Conservation (phyloP, 345 rosid genomes). For the Syzygium jambos region DNA sequence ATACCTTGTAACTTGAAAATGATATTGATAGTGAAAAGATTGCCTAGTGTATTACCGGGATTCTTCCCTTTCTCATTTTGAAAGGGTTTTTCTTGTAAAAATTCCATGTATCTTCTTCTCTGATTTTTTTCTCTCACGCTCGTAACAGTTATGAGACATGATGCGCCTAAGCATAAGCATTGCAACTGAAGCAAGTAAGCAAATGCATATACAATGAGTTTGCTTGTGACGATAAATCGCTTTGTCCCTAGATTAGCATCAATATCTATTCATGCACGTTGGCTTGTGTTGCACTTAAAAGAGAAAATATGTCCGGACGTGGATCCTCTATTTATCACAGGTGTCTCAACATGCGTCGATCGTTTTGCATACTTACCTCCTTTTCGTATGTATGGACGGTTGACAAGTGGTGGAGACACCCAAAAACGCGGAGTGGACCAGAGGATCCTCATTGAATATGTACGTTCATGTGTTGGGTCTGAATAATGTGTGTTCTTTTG, state of each 20-base stretch:
- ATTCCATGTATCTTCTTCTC: too few species aligned
- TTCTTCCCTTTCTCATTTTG: background rate
- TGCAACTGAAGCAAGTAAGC: background rate
- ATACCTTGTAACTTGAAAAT: too few species aligned
- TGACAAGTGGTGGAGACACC: background rate
- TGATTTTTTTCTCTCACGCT: background rate
- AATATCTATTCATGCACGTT: background rate
- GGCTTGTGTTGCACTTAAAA: background rate
- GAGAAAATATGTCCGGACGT: background rate
- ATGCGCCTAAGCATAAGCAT: background rate
- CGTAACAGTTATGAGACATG: background rate
- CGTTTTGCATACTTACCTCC: background rate
- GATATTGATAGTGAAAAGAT: background rate
- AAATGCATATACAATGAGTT: background rate
- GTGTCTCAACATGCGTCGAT: background rate
- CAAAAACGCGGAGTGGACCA: background rate
- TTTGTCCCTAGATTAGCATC: background rate
- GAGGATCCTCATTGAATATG: background rate
- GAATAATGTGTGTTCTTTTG: background rate
- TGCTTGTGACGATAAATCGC: background rate
- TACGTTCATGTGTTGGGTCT: background rate
- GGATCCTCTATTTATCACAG: background rate
- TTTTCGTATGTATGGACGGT: background rate
- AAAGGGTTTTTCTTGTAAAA: background rate
- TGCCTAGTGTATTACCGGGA: accelerated